Percentiles rank a stretch among this genome's conserved stretches.
Conservation (phyloP, 2,329 filamentous ascomycete genomes). For the Coniochaeta sp. region DNA sequence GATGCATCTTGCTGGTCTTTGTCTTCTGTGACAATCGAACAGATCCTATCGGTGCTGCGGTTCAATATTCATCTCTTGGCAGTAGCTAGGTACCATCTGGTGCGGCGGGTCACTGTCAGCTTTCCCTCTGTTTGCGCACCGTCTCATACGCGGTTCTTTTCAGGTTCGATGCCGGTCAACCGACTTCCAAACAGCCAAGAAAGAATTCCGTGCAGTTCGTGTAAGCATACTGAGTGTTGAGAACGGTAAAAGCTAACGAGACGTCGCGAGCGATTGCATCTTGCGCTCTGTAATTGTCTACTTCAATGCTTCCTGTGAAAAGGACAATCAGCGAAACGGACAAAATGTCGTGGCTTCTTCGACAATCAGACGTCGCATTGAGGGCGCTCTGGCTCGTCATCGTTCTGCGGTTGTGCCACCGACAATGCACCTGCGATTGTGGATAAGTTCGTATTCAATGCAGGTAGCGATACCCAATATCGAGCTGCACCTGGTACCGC, state of each 20-base stretch:
- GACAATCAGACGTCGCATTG: too few relatives aligned
- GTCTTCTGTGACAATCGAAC: background rate
- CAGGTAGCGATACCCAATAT: background rate
- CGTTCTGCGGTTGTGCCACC: background rate
- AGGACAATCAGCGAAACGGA: background rate
- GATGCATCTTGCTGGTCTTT: too few relatives aligned
- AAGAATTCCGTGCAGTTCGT: too few relatives aligned
- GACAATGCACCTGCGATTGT: background rate
- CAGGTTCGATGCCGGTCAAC: background rate
- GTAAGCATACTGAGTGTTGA: too few relatives aligned
- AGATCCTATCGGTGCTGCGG: background rate
- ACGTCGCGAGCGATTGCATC: too few relatives aligned
- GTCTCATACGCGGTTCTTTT: background rate
- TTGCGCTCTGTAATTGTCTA: too few relatives aligned
- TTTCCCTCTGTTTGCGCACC: background rate
- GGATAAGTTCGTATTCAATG: background rate
- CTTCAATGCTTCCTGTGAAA: background rate
- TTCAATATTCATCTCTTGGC: background rate
- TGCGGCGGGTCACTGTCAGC: slow-evolving; percentile 1
- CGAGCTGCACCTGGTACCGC: background rate
- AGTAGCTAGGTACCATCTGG: background rate
- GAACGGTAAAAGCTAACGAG: too few relatives aligned
- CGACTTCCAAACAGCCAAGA: background rate
- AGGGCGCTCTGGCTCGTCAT: background rate
- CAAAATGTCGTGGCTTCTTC: background rate